Percentiles rank a stretch among this genome's conserved stretches.
phyloP scores from a whole-genome alignment of 225 moss, liverwort and hornwort genomes.

The Bryoerythrophyllum caledonicum region DNA sequence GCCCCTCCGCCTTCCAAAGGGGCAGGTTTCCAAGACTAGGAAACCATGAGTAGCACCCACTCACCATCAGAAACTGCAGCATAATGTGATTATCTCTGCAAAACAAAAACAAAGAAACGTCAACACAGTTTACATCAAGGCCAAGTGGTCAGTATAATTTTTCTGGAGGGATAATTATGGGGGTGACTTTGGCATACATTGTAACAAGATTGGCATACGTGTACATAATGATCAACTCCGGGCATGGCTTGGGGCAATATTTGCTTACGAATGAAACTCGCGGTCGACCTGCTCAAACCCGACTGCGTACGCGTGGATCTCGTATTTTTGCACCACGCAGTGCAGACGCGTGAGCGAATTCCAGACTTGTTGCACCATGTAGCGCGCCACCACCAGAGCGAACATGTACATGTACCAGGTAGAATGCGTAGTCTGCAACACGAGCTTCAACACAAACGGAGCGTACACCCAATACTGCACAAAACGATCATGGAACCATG shows the following conservation, averaged over 20 bases:
- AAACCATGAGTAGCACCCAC: conserved; percentile 50
- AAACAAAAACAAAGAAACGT: neutral
- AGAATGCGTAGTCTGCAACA: conserved; percentile 32
- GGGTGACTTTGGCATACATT: too few relatives aligned
- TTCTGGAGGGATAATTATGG: neutral
- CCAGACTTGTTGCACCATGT: conserved; percentile 47
- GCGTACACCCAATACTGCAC: conserved; percentile 72
- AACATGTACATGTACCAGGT: conserved; percentile 78
- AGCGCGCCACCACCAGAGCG: conserved; percentile 39
- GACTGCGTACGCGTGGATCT: conserved; percentile 53
- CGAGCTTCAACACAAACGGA: conserved; percentile 61
- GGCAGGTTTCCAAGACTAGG: conserved; percentile 69
- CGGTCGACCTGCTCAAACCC: conserved; percentile 84
- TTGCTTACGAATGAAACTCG: conserved; percentile 68
- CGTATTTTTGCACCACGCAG: conserved; percentile 32
- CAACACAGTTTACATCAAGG: too few relatives aligned
- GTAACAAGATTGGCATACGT: too few relatives aligned
- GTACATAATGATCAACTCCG: too few relatives aligned
- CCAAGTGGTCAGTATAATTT: too few relatives aligned
- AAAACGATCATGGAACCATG: too few relatives aligned
- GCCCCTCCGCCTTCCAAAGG: conserved; percentile 55
- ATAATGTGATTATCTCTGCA: conserved; percentile 83
- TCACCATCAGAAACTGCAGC: conserved; percentile 64
- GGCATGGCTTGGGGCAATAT: neutral
- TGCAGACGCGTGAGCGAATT: conserved; percentile 58